Percentiles rank a stretch among this genome's conserved stretches.
Evolutionary conservation across 2,329 filamentous ascomycete species (phyloP).

Genomic region (Ilyonectria robusta): DNA sequence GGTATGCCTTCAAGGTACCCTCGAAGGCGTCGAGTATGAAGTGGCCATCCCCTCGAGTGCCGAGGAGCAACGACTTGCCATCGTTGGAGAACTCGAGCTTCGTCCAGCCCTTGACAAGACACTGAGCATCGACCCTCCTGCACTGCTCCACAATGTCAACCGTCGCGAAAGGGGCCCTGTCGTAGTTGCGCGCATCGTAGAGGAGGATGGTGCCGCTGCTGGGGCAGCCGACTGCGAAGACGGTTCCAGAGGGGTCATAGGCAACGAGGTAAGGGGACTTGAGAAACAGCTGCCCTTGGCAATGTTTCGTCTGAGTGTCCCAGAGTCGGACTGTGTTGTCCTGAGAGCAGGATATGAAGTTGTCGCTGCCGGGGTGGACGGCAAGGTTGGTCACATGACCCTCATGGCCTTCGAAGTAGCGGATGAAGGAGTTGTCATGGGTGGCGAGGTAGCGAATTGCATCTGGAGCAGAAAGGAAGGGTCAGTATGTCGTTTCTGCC

Average conservation of each 20-base stretch:
- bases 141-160: constrained; percentile 82
- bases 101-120: constrained; percentile 82
- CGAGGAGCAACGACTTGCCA: constrained; percentile 87
- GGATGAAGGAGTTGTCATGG: constrained; percentile 96
- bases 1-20: constrained; percentile 82
- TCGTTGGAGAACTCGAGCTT: constrained; percentile 97
- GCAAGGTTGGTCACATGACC: constrained; percentile 86
- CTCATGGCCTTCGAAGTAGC: constrained; percentile 95
- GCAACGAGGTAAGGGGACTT: constrained; percentile 86
- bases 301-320: constrained; percentile 86
- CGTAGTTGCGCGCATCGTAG: constrained; percentile 94
- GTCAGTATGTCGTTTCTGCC: constrained; percentile 15
- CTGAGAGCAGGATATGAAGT: constrained; percentile 91
- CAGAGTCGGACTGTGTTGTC: constrained; percentile 94
- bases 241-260: constrained; percentile 91
- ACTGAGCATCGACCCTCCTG: constrained; percentile 65
- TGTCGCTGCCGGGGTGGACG: constrained; percentile 88
- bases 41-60: constrained; percentile 87
- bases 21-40: constrained; percentile 95
- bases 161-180: constrained; percentile 88
- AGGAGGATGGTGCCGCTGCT: constrained; percentile 84
- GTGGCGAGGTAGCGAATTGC: constrained; percentile 89
- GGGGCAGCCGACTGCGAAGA: constrained; percentile 91
- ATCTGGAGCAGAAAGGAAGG: constrained; percentile 62
- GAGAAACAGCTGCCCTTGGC: constrained; percentile 85